Base-by-base conservation (phyloP, 345 rosid genomes). In the Erodium maritimum region DNA sequence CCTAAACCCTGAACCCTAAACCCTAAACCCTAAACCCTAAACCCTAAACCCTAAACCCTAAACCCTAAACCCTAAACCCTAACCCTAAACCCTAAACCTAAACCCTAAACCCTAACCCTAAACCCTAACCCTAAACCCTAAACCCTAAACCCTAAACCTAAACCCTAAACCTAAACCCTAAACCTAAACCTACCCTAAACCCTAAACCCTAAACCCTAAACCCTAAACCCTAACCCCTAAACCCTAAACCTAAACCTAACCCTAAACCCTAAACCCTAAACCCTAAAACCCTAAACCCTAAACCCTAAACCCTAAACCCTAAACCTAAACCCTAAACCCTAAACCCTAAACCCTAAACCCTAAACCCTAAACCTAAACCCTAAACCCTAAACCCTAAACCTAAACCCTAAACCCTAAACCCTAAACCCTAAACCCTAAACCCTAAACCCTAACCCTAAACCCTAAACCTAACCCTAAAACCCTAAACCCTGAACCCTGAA, bases 241-340 rank as follows among this genome's bases (percentile, higher is more conserved):
- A 62, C 65, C 65, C 58, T 62, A 52, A 29, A 62, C 57, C 65
- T 20, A 24, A 61, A 34, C 65, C 58, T 14, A 55, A 24, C 58
- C 58, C 21, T 19, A 22, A 56, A 25, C 58, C 58, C 21, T 20
- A 56, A 56, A 23, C 33, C 58, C 24, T 21, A 55, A 55, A 22
- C 57, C 57, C 22, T 19, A 54, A 54, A 14, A 20, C 29, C 14
- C 19, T 19, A 54, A 54, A 55, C 58, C 58, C 58, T 55, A 56
- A 22, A 56, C 58, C 58, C 58, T 56, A 56, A 56, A 23, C 57
- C 57, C 57, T 54, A 21, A 54, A 54, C 22, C 57, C 57, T 22
- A 19, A 54, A 54, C 22, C 57, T 25, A 4, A 19, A 54, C 19
- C 22, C 57, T 25, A 14, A 19, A 54, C 19, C 22, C n/a, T n/a